Conservation (phyloP, 2,329 filamentous ascomycete species). For the Aureobasidium sp. region DNA sequence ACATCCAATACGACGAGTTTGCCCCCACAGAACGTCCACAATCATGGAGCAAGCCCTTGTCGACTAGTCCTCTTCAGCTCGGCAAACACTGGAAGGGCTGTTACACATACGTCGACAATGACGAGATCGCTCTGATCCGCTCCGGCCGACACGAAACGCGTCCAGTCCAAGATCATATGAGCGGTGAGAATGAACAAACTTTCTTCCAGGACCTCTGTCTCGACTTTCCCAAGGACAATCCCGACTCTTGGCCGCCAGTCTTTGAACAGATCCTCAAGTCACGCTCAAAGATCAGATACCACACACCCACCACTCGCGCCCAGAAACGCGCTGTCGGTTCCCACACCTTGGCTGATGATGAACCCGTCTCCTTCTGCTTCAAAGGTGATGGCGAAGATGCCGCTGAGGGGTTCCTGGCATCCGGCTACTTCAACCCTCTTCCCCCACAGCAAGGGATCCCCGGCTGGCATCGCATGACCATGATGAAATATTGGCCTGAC, state of each 20-base stretch:
- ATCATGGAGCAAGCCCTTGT: slow-evolving; percentile 34
- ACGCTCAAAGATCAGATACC: slow-evolving; percentile 21
- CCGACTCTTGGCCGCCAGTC: slow-evolving; percentile 30
- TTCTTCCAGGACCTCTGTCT: slow-evolving; percentile 32
- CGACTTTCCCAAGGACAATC: slow-evolving; percentile 24
- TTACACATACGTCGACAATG: slow-evolving; percentile 36
- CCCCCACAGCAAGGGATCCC: slow-evolving; percentile 43
- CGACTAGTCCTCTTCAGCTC: slow-evolving; percentile 31
- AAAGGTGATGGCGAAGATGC: slow-evolving; percentile 34
- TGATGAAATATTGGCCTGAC: slow-evolving; percentile 46
- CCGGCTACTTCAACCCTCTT: slow-evolving; percentile 46
- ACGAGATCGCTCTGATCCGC: slow-evolving; percentile 27
- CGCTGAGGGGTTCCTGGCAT: slow-evolving; percentile 27
- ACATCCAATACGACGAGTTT: background rate
- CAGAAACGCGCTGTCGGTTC: slow-evolving; percentile 20
- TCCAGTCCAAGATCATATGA: slow-evolving; percentile 27
- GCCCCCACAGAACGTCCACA: slow-evolving; percentile 1
- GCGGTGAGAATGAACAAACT: slow-evolving; percentile 26
- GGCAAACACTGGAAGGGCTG: slow-evolving; percentile 46
- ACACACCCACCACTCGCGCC: slow-evolving; percentile 27
- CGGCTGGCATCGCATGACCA: slow-evolving; percentile 48
- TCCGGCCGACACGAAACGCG: slow-evolving; percentile 11
- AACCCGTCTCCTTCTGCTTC: slow-evolving; percentile 28
- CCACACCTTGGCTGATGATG: background rate
- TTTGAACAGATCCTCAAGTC: slow-evolving; percentile 39